These are phyloP conservation scores for Diplodia intermedia DNA, from an alignment of 2,329 filamentous ascomycete species.

Conservation along the genomic window DNA sequence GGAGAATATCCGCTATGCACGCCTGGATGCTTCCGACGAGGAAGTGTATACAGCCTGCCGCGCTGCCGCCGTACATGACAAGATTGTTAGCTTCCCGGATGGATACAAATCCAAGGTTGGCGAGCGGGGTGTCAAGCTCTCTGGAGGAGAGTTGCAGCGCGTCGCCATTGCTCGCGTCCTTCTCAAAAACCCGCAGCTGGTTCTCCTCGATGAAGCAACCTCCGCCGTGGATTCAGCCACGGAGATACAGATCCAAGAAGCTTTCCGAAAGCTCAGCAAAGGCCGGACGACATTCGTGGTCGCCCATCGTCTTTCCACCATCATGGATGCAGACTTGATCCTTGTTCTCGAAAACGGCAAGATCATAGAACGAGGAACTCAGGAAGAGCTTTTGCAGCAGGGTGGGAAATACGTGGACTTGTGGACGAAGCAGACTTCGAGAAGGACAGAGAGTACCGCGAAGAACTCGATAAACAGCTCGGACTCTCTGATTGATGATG, in stretches of 20 bases:
- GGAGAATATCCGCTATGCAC: constrained; percentile 70
- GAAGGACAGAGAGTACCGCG: constrained; percentile 23
- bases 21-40: constrained; percentile 65
- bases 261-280: constrained; percentile 64
- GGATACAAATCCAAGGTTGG: constrained; percentile 50
- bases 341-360: constrained; percentile 78
- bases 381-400: constrained; percentile 73
- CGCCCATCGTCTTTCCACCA: constrained; percentile 82
- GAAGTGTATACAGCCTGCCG: constrained; percentile 67
- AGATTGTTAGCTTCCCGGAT: constrained; percentile 64
- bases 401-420: constrained; percentile 81
- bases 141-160: constrained; percentile 70
- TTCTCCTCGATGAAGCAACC: constrained; percentile 87
- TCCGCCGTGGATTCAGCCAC: constrained; percentile 81
- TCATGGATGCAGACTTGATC: constrained; percentile 85
- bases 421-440: constrained; percentile 81
- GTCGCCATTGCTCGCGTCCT: constrained; percentile 75
- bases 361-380: constrained; percentile 79
- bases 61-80: constrained; percentile 69
- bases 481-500: constrained; percentile 6
- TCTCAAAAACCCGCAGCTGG: constrained; percentile 79
- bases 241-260: constrained; percentile 70
- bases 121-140: constrained; percentile 57
- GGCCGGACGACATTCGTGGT: constrained; percentile 72
- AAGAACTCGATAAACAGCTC: constrained; percentile 22